Base-by-base conservation (phyloP, 2,329 filamentous ascomycete genomes). In the Microcyclospora tardicrescens region DNA sequence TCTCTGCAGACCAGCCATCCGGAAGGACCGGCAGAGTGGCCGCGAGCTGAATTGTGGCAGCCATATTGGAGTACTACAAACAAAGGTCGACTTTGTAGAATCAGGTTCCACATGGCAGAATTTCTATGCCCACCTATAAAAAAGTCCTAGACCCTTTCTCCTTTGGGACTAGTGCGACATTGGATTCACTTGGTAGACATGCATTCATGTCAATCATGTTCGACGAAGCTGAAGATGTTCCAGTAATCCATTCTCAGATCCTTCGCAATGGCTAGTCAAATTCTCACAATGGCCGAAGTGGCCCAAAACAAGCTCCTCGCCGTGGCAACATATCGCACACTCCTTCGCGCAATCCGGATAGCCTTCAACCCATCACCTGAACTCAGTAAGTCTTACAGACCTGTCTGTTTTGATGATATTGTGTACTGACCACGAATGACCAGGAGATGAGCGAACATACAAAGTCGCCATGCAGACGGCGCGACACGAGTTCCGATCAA, bases 1-100 rank as follows among this genome's bases (percentile, higher is more conserved):
- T 93, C 44, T 93, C 86, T 46, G 76, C 81, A 34, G 74, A 70
- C 87, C 89, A 96, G 52, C 77, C 84, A 55, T 74, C 72, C 35
- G 87, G 77, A 38, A 96, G 75, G 56, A 75, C 62, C 35, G 86
- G 86, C 34, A 95, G 72, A 14, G 79, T 72, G 45, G 80, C 69
- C 42, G 69, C 64, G 46, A 82, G 67, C 45, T 77, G 69, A 24
- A 69, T 63, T 39, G 75, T 68, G 45, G 76, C 65, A 57, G 80
- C 73, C 82, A 89, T 89, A 14, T 40, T 49, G 39, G 14, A n/a
- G 30, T 32, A 32, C 6, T 6, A 32, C 12, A 32, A 32, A 32
- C 10, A 10, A 10, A 32, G 30, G 30, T 32, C 30, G 10, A 10
- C 30, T 32, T 32, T 6, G 14, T 5, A 15, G 30, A 32, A 15